These are phyloP conservation scores for Amaranthus tricolor DNA, from an alignment of 179 eudicot genomes.

Conservation along the genomic window DNA sequence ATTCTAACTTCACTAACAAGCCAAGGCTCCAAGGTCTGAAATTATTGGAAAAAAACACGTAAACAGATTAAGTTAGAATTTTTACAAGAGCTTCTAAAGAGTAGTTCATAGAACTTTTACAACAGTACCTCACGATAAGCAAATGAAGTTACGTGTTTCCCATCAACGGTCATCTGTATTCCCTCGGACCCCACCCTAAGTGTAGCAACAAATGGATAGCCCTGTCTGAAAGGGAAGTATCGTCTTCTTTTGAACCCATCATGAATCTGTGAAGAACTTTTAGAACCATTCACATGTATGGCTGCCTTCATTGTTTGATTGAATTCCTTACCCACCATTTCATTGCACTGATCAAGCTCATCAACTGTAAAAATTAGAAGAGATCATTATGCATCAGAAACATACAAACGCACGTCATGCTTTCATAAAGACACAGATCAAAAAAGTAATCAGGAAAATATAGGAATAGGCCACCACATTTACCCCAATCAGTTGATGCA, in stretches of 20 bases:
- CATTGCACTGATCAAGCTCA: conserved; percentile 81
- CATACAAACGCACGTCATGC: background rate
- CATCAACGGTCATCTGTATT: conserved; percentile 95
- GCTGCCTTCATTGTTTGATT: conserved; percentile 36
- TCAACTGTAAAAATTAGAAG: conserved; percentile 54
- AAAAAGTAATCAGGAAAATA: background rate
- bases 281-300: conserved; percentile 40
- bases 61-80: background rate
- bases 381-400: conserved; percentile 9
- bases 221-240: conserved; percentile 83
- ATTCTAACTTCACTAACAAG: conserved; percentile 81
- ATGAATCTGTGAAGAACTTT: conserved; percentile 29
- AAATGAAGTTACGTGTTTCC: conserved; percentile 89
- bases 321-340: conserved; percentile 66
- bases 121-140: conserved; percentile 78
- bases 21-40: conserved; percentile 94
- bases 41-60: conserved; percentile 12
- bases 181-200: conserved; percentile 89
- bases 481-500: background rate
- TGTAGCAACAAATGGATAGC: conserved; percentile 85
- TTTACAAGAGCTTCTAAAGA: conserved; percentile 3
- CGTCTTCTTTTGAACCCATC: conserved; percentile 46
- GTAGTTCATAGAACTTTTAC: conserved; percentile 6
- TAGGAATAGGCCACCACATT: background rate
- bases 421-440: background rate